Base-by-base conservation (phyloP, 495 filamentous ascomycete genomes). In the Rostrohypoxylon terebratum region DNA sequence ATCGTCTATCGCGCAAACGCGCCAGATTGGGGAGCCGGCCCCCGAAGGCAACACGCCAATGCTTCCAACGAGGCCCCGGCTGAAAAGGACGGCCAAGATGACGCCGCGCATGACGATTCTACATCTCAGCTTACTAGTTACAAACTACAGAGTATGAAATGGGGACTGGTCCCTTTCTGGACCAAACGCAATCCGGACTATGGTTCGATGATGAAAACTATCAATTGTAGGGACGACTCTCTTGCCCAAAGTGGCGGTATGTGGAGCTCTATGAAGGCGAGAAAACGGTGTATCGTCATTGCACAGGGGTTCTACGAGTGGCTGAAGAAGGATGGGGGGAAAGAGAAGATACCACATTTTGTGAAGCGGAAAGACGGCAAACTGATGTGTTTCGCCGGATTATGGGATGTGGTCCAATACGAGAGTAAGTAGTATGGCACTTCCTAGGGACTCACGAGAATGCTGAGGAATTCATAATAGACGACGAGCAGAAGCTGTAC, bases 241-340 rank as follows among this genome's bases (percentile, higher is more conserved):
- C 82, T 99, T 4, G 81, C 86, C 1, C 87, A 91, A 7, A 86
- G 90, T 21, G 86, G 88, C 2, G 94, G 94, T 11, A 93, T 97
- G 90, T 99, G 96, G 96, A 91, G 87, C 25, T 87, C 85, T 13
- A 97, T 98, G 92, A 98, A 97, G 78, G 86, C 89, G 54, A 87
- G 83, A 73, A 97, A 97, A 78, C 86, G 96, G 23, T 99, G 96
- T 76, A 83, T 98, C 45, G 89, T 99, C 1, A 71, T 95, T 3
- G 93, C 91, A 13, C 90, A 97, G 79, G 96, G 96, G 2, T 99
- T 98, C 80, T 99, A 95, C 78, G 96, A 99, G 79, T 99, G 96
- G 96, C 79, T 96, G 59, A 93, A 96, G 79, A 93, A 93, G 74
- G 87, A 89, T 28, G 89, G 88, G 0, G 85, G 89, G 0, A 95